Conservation (phyloP, 2,329 filamentous ascomycete species). For the Cryphonectria naterciae region DNA sequence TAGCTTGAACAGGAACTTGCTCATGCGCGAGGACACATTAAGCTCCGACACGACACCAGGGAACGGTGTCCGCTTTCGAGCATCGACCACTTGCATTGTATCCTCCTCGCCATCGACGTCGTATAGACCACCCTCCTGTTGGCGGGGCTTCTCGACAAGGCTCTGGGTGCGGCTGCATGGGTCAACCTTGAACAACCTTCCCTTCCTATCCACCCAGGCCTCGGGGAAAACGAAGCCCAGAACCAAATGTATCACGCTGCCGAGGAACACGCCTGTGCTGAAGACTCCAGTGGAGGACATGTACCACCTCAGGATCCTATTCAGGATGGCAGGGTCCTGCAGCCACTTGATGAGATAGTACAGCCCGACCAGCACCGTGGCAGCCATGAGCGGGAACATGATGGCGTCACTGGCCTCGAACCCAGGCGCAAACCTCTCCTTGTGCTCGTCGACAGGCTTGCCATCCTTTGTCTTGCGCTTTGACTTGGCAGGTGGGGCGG, state of each 20-base stretch:
- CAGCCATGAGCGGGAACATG: slow-evolving; percentile 80
- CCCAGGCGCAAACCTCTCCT: slow-evolving; percentile 61
- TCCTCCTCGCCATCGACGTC: slow-evolving; percentile 35
- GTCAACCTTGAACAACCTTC: slow-evolving; percentile 51
- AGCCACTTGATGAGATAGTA: slow-evolving; percentile 92
- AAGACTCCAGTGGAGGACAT: slow-evolving; percentile 81
- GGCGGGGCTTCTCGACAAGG: neutral
- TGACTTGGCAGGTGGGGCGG: slow-evolving; percentile 59
- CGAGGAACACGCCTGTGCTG: slow-evolving; percentile 72
- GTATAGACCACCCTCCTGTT: slow-evolving; percentile 28
- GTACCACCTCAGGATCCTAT: slow-evolving; percentile 81
- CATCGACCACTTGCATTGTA: slow-evolving; percentile 32
- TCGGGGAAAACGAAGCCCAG: slow-evolving; percentile 74
- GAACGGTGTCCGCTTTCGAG: slow-evolving; percentile 36
- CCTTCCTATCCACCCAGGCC: slow-evolving; percentile 60
- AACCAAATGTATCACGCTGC: slow-evolving; percentile 69
- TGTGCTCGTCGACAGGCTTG: slow-evolving; percentile 49
- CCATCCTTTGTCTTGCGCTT: slow-evolving; percentile 36
- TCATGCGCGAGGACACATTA: slow-evolving; percentile 33
- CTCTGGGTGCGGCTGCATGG: slow-evolving; percentile 45
- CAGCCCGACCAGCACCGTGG: slow-evolving; percentile 68
- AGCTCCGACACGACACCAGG: slow-evolving; percentile 28
- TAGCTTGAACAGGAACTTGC: slow-evolving; percentile 50
- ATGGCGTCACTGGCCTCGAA: slow-evolving; percentile 80
- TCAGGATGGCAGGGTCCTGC: slow-evolving; percentile 78